Evolutionary conservation across 148 eudicot species (phyloP), one percentile per base, ranked within the genome.

Genomic region (Heliosperma pusillum): DNA sequence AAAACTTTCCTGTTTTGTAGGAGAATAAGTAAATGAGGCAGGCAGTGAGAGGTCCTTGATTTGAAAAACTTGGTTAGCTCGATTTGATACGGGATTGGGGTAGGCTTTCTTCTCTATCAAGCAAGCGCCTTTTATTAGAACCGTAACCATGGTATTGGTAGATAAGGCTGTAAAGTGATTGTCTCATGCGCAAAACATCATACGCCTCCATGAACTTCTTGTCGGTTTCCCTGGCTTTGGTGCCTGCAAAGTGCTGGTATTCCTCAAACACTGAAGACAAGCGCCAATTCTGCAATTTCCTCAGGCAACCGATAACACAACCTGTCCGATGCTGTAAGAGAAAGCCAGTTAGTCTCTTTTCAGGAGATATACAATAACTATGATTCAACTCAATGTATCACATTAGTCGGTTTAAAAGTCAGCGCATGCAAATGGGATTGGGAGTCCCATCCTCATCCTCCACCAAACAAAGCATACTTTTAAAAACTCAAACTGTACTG

Each of bases 261-360:
- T 90, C 95, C 55, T 90, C 95, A 9, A 82, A 65, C 20, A 88
- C 89, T 0, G 89, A 85, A 25, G 85, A 55, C 79, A 91, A 3
- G 24, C 90, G 85, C 92, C 96, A 90, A 69, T 81, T 87, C 81
- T 88, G 96, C 69, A 85, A 27, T 77, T 88, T 90, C 76, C 96
- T 84, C 45, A 90, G 75, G 80, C 92, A 90, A 27, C 92, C 92
- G 17, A 90, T 90, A 2, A 90, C 73, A 66, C 90, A 87, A 55
- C 96, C 92, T 6, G 96, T 90, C 27, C 92, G 86, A 79, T 90
- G 95, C 95, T 90, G 90, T 72, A 78, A 71, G 27, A 82, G 24
- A 58, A 57, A 62, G n/a, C 21, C 45, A 42, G 1, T 9, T 47
- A 50, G 55, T 15, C 53, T 33, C 40, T 7, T 3, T 7, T 33